phyloP scores from a whole-genome alignment of 352 stramenopile genomes.

The Paralagenidium karlingii region DNA sequence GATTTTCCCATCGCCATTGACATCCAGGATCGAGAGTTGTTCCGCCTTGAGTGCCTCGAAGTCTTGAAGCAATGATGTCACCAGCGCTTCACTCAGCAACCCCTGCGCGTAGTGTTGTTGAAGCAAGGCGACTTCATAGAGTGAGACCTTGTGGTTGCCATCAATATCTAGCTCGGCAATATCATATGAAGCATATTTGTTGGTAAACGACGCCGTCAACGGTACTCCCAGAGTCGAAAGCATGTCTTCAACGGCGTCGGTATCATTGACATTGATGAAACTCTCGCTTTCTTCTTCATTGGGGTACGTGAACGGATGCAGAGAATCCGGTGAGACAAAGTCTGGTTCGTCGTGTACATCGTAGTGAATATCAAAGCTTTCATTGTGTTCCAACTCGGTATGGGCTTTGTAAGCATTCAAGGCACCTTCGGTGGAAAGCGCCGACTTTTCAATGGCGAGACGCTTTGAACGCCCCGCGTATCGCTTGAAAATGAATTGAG shows the following conservation, averaged over 20 bases:
- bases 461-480: conserved; percentile 40
- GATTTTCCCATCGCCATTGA: conserved; percentile 34
- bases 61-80: conserved; percentile 24
- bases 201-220: conserved; percentile 29
- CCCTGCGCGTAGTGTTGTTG: conserved; percentile 6
- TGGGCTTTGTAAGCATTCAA: no score
- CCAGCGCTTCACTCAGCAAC: conserved; percentile 20
- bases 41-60: conserved; percentile 48
- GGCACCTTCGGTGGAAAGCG: background rate
- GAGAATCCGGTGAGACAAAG: no score
- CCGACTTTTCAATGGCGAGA: conserved; percentile 24
- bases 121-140: conserved; percentile 31
- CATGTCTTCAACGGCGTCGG: conserved; percentile 39
- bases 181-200: conserved; percentile 62
- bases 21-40: conserved; percentile 35
- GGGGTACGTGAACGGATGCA: no score
- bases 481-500: conserved; percentile 54
- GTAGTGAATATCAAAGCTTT: conserved; percentile 18
- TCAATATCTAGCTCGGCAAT: conserved; percentile 54
- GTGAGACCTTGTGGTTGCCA: conserved; percentile 54
- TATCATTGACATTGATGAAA: conserved; percentile 37
- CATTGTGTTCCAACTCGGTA: no score
- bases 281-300: conserved; percentile 32
- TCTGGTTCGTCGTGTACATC: no score
- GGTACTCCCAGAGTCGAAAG: conserved; percentile 55